These are phyloP conservation scores for Cenchrus americanus DNA, from an alignment of 176 grass and related monocot genomes.

Conservation along the genomic window DNA sequence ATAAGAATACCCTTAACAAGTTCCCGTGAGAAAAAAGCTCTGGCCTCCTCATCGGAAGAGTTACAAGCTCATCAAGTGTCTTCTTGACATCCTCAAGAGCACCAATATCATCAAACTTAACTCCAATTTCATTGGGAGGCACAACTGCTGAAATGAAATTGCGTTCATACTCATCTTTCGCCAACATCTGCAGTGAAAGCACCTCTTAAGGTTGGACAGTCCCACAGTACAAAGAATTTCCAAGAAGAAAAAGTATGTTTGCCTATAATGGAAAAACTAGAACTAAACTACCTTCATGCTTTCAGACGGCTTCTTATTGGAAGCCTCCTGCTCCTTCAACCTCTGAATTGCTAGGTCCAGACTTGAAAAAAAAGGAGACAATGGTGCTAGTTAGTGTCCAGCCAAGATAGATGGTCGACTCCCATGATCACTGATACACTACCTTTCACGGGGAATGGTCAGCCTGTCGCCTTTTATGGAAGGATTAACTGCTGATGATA, in stretches of 20 bases:
- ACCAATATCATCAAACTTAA: constrained; percentile 94
- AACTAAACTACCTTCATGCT: constrained; percentile 62
- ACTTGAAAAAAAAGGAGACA: constrained; percentile 48
- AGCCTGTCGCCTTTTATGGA: constrained; percentile 69
- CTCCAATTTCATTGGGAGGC: constrained; percentile 86
- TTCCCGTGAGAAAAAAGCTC: constrained; percentile 93
- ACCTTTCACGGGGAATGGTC: constrained; percentile 86
- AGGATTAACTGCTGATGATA: constrained; percentile 65
- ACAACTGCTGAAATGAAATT: constrained; percentile 95
- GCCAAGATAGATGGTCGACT: constrained; percentile 35
- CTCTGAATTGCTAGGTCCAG: constrained; percentile 79
- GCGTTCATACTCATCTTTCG: constrained; percentile 91
- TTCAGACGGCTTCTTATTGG: constrained; percentile 61
- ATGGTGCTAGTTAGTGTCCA: constrained; percentile 14
- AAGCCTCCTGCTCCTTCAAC: constrained; percentile 68
- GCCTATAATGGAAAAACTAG: constrained; percentile 21
- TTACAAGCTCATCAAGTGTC: constrained; percentile 92
- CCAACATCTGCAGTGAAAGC: constrained; percentile 68
- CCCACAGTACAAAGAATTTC: not conserved
- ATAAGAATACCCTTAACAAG: constrained; percentile 78
- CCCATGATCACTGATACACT: constrained; percentile 38
- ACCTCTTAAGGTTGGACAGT: constrained; percentile 26
- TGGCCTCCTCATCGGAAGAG: constrained; percentile 93
- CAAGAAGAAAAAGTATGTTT: not conserved
- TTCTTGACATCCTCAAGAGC: constrained; percentile 95